Conservation (phyloP, 352 stramenopile genomes). For the Globisporangium okanoganense region DNA sequence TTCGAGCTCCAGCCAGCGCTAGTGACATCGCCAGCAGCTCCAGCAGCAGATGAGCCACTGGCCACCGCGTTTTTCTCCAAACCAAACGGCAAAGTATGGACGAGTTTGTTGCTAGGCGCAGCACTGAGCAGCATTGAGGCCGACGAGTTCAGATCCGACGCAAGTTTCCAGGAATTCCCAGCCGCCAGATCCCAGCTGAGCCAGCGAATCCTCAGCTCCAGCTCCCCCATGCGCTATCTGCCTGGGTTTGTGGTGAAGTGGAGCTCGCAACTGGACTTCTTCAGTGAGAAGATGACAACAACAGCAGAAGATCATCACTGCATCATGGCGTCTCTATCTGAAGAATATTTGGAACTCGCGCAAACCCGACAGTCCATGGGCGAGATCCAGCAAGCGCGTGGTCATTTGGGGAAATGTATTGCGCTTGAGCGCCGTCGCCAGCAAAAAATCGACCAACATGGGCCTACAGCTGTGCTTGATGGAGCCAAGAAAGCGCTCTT, state of each 20-base stretch:
- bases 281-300: background rate
- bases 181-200: background rate
- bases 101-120: background rate
- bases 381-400: constrained; percentile 3
- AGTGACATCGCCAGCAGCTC: background rate
- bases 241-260: constrained; percentile 4
- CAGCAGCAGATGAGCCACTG: background rate
- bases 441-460: background rate
- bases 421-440: background rate
- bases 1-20: constrained; percentile 12
- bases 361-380: constrained; percentile 2
- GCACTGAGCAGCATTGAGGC: background rate
- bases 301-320: background rate
- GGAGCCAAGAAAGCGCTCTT: constrained; percentile 21
- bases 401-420: constrained; percentile 8
- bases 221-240: background rate
- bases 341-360: constrained; percentile 11
- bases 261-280: background rate
- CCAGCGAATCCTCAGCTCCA: background rate
- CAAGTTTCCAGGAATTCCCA: background rate
- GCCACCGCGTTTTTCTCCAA: background rate
- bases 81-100: background rate
- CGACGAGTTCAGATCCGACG: background rate
- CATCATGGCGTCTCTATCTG: background rate
- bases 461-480: background rate